phyloP scores from a whole-genome alignment of 257 asterid genomes.

The Catharanthus roseus region DNA sequence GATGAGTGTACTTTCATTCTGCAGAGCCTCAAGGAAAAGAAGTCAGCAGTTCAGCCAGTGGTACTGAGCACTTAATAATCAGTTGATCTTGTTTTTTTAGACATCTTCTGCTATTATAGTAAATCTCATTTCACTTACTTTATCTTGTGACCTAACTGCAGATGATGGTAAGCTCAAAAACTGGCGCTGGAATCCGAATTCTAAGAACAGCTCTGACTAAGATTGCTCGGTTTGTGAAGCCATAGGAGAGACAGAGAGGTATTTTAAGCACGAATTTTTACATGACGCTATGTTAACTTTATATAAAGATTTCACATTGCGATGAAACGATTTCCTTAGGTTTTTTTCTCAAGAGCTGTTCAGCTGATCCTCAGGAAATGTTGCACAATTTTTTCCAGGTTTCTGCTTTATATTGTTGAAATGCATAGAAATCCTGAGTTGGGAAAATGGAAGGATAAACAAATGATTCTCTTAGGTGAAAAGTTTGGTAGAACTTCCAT shows the following conservation, averaged over 20 bases:
- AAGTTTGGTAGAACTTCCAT: too few species aligned
- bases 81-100: slow-evolving; percentile 9
- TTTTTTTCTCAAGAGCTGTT: too few species aligned
- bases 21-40: slow-evolving; percentile 79
- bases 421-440: too few species aligned
- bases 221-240: slow-evolving; percentile 63
- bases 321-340: too few species aligned
- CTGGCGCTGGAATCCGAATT: slow-evolving; percentile 93
- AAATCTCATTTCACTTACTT: slow-evolving; percentile 5
- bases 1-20: slow-evolving; percentile 22
- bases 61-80: slow-evolving; percentile 33
- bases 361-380: too few species aligned
- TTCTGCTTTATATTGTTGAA: too few species aligned
- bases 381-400: too few species aligned
- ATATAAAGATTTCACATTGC: too few species aligned
- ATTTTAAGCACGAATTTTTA: neutral
- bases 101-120: slow-evolving; percentile 5
- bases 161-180: slow-evolving; percentile 96
- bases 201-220: slow-evolving; percentile 76
- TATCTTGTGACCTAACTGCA: slow-evolving; percentile 25
- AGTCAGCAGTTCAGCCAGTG: slow-evolving; percentile 85
- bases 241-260: slow-evolving; percentile 31
- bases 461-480: too few species aligned
- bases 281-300: neutral
- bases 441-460: too few species aligned